These are phyloP conservation scores for Solanum corneliomulleri DNA, from an alignment of 257 asterid species.

Conservation along the genomic window DNA sequence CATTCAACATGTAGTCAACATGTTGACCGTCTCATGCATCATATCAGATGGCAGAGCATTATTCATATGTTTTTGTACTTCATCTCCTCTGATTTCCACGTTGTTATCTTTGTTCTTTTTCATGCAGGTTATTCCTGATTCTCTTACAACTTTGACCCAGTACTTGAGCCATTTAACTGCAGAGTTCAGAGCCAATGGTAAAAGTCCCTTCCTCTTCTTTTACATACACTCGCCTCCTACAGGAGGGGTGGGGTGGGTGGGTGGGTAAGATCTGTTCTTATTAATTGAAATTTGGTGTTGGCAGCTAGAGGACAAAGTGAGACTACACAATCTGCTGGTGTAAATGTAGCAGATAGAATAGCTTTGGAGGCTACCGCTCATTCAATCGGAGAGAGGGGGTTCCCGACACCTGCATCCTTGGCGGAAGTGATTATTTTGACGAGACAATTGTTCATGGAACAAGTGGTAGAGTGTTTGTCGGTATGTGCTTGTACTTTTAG, in stretches of 20 bases:
- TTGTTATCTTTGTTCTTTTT: background rate
- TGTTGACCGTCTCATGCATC: background rate
- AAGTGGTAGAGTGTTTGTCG: constrained; percentile 62
- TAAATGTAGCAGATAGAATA: constrained; percentile 27
- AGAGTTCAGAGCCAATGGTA: constrained; percentile 60
- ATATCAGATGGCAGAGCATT: background rate
- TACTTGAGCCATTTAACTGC: constrained; percentile 62
- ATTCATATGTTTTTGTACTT: background rate
- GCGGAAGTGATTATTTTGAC: constrained; percentile 56
- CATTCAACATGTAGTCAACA: background rate
- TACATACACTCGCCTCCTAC: background rate
- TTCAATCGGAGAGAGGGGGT: constrained; percentile 45
- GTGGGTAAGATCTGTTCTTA: background rate
- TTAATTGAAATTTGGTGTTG: constrained; percentile 5
- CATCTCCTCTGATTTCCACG: background rate
- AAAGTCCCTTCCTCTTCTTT: constrained; percentile 12
- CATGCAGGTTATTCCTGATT: constrained; percentile 67
- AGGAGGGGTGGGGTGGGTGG: background rate
- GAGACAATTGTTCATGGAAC: constrained; percentile 52
- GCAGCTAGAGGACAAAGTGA: constrained; percentile 40
- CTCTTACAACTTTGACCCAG: constrained; percentile 71
- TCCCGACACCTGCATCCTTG: constrained; percentile 79
- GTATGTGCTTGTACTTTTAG: constrained; percentile 31
- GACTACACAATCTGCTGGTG: constrained; percentile 28
- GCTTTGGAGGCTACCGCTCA: constrained; percentile 17